These are phyloP conservation scores for Coniochaeta sp. DNA, from an alignment of 2,329 filamentous ascomycete genomes.

Conservation along the genomic window DNA sequence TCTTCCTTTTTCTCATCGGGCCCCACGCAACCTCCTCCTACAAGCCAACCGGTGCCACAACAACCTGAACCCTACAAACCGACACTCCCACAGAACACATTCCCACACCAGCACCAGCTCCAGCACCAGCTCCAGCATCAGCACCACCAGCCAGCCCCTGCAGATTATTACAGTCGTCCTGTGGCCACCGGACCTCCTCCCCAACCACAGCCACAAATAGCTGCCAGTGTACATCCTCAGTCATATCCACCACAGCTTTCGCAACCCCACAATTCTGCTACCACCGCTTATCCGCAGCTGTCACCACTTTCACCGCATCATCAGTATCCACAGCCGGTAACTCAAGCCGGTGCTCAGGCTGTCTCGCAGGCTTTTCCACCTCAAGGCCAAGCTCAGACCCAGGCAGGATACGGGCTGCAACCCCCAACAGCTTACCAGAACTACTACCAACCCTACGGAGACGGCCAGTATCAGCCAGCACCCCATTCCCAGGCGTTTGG, in stretches of 20 bases:
- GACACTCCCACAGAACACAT: constrained; percentile 8
- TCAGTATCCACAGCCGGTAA: constrained; percentile 5
- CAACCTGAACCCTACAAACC: constrained; percentile 15
- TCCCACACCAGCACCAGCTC: constrained; percentile 11
- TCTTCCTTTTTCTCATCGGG: constrained; percentile 43
- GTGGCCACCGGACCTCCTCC: constrained; percentile 7
- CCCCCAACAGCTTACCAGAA: constrained; percentile 3
- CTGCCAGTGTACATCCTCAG: constrained; percentile 11
- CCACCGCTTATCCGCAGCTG: background rate
- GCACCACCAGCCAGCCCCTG: constrained; percentile 13
- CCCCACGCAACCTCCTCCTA: constrained; percentile 17
- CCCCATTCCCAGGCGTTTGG: background rate
- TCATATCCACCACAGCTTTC: constrained; percentile 4
- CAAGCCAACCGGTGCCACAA: constrained; percentile 7
- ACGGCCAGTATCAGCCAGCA: background rate
- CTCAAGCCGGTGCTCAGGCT: background rate
- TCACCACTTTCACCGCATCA: constrained; percentile 6
- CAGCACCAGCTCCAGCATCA: constrained; percentile 14
- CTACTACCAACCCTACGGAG: constrained; percentile 2
- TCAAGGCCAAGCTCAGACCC: background rate
- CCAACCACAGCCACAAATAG: constrained; percentile 14
- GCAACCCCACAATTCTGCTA: constrained; percentile 1
- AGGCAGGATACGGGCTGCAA: constrained; percentile 6
- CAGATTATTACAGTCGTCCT: constrained; percentile 7
- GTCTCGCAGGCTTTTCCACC: background rate